A percentile compares a stretch with the other conserved stretches of the same genome.
Conservation (phyloP, 208 protist genomes). For the Leishmania guyanensis region DNA sequence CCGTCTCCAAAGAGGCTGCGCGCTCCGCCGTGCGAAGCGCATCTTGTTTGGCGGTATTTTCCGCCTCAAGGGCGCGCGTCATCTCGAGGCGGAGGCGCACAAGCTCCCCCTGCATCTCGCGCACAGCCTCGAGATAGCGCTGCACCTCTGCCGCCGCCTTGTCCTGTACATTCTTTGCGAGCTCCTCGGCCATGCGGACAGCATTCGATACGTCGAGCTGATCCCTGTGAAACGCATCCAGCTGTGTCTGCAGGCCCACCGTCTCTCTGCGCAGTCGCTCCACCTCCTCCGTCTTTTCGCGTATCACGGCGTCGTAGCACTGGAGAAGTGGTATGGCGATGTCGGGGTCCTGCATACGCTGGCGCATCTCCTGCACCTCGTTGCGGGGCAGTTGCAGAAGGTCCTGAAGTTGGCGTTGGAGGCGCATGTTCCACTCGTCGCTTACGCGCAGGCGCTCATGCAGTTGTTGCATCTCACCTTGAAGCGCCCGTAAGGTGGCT, state of each 20-base stretch:
- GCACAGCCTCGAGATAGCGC: slow-evolving; percentile 26
- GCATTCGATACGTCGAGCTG: slow-evolving; percentile 45
- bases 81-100: slow-evolving; percentile 45
- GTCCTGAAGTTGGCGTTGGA: slow-evolving; percentile 75
- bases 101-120: slow-evolving; percentile 36
- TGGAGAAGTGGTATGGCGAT: slow-evolving; percentile 84
- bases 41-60: slow-evolving; percentile 26
- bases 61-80: slow-evolving; percentile 34
- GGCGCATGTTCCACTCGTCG: slow-evolving; percentile 83
- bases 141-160: slow-evolving; percentile 36
- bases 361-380: slow-evolving; percentile 59
- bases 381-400: slow-evolving; percentile 68
- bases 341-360: slow-evolving; percentile 80
- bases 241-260: slow-evolving; percentile 24
- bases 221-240: slow-evolving; percentile 32
- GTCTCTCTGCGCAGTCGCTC: slow-evolving; percentile 40
- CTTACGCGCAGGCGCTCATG: slow-evolving; percentile 65
- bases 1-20: slow-evolving; percentile 9
- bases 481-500: slow-evolving; percentile 7
- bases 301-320: slow-evolving; percentile 86
- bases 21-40: slow-evolving; percentile 11
- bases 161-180: slow-evolving; percentile 49
- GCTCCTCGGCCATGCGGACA: slow-evolving; percentile 58
- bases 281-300: slow-evolving; percentile 66
- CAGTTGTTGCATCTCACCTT: slow-evolving; percentile 49